Evolutionary conservation across 2,329 filamentous ascomycete species (phyloP), one percentile per base, ranked within the genome.

Genomic region (Fusarium robinianum): DNA sequence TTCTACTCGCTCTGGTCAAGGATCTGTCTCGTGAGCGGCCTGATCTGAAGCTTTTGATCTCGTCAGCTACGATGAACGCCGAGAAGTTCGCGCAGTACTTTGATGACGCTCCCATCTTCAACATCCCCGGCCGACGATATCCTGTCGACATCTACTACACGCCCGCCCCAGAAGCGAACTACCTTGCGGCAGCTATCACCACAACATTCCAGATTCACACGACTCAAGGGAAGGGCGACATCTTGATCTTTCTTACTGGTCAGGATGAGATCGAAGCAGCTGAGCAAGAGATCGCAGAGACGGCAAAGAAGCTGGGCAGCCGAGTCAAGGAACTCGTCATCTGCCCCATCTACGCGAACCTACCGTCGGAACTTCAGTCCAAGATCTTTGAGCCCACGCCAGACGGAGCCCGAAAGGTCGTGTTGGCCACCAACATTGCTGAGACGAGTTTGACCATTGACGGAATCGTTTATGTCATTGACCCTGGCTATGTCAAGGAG

Each of bases 341-440:
- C 5, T 90, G 87, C 63, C 94, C 94, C 3, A 95, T 99, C 42
- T 99, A 99, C 64, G 88, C 90, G 61, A 96, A 95, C 61, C 72
- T 99, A 25, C 91, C 91, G 0, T 90, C 90, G 0, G 91, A 97
- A 46, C 72, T 95, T 2, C 94, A 99, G 65, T 82, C 87, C 33
- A 92, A 92, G 65, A 96, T 97, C 55, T 99, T 99, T 61, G 90
- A 96, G 60, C 90, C 91, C 0, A 95, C 92, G 1, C 92, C 94
- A 0, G 81, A 86, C 0, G 85, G 85, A 12, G 85, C 88, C 0
- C 81, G 94, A 18, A 99, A 97, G 65, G 90, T 97, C 0, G 90
- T 99, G 0, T 72, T 97, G 24, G 90, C 92, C 0, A 97, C 94
- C 3, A 99, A 99, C 64, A 97, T 99, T 67, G 94, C 94, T 3